Conservation (phyloP, 2,329 filamentous ascomycete species). For the Paecilomyces fulvus region DNA sequence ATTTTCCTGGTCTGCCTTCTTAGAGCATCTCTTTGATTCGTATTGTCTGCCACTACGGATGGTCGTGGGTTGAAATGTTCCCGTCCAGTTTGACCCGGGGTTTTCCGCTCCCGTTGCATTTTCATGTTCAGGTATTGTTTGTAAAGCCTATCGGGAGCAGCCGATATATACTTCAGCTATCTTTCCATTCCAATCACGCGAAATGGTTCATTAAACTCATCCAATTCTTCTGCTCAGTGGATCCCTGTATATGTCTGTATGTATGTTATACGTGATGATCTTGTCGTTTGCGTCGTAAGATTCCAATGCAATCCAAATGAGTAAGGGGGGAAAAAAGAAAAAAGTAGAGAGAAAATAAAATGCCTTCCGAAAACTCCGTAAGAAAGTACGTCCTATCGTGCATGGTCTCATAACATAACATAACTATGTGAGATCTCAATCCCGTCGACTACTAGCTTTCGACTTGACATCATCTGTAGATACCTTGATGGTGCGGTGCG, state of each 20-base stretch:
- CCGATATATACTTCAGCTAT: too few species aligned
- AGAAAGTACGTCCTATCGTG: not conserved
- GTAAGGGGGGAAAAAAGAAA: not conserved
- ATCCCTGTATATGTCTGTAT: too few species aligned
- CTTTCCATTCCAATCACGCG: too few species aligned
- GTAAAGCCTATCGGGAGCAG: too few species aligned
- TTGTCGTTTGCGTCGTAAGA: not conserved
- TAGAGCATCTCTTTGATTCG: not conserved
- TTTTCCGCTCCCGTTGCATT: too few species aligned
- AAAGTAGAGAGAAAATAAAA: not conserved
- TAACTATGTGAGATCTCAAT: constrained; percentile 10
- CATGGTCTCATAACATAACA: not conserved
- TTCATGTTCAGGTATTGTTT: too few species aligned
- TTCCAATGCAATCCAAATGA: too few species aligned
- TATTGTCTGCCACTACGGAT: not conserved
- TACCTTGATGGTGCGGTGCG: constrained; percentile 26
- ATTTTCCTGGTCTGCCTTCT: too few species aligned
- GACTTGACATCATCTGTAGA: constrained; percentile 16
- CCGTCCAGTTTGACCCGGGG: too few species aligned
- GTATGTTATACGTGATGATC: not conserved
- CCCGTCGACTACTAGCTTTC: constrained; percentile 19
- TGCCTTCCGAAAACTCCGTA: not conserved
- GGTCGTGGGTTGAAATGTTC: too few species aligned
- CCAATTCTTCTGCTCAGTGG: too few species aligned
- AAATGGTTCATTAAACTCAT: too few species aligned